phyloP scores from a whole-genome alignment of 257 asterid species.

The Ocimum tenuiflorum region DNA sequence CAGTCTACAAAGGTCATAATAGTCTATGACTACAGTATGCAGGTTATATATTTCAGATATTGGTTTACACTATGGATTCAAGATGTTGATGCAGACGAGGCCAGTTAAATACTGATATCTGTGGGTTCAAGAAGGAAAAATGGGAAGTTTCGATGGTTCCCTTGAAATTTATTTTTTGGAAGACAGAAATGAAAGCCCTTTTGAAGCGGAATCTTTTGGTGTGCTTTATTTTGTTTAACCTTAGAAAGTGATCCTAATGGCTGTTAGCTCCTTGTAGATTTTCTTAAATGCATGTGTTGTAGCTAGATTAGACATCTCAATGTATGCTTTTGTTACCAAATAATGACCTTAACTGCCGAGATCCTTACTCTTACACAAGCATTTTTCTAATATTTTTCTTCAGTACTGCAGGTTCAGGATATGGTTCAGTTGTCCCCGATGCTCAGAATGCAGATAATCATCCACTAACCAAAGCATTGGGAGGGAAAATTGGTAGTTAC shows the following conservation, averaged over 20 bases:
- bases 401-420: conserved; percentile 55
- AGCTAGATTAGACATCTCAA: neutral
- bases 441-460: conserved; percentile 58
- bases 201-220: neutral
- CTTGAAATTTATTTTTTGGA: neutral
- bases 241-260: neutral
- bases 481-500: conserved; percentile 50
- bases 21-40: neutral
- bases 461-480: conserved; percentile 54
- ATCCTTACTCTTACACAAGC: neutral
- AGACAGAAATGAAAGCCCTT: neutral
- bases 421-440: conserved; percentile 76
- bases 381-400: neutral
- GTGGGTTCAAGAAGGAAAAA: neutral
- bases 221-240: neutral
- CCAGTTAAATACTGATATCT: neutral
- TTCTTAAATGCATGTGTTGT: neutral
- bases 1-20: neutral
- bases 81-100: neutral
- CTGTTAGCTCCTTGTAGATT: neutral
- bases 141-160: neutral
- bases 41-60: neutral
- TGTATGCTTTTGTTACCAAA: neutral
- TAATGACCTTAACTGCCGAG: neutral
- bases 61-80: neutral